Evolutionary conservation across 2,329 filamentous ascomycete species (phyloP).

Genomic region (Pseudocercospora fijiensis): DNA sequence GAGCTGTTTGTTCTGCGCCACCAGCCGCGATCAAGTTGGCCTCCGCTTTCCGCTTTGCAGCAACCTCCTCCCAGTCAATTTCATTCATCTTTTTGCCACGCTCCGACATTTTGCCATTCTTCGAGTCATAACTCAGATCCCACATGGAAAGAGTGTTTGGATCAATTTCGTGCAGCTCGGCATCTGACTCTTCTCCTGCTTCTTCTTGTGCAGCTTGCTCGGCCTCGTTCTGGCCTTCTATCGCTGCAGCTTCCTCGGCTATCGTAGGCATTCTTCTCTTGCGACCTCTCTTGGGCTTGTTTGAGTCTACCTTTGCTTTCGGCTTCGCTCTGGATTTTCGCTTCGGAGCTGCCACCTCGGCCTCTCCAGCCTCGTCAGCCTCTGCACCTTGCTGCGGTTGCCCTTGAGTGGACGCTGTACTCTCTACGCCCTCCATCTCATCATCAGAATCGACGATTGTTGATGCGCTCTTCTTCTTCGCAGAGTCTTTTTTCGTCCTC

Average conservation of each 20-base stretch:
- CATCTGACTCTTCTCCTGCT: slow-evolving; percentile 31
- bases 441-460: slow-evolving; percentile 26
- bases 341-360: background rate
- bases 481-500: slow-evolving; percentile 12
- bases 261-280: slow-evolving; percentile 16
- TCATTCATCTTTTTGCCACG: slow-evolving; percentile 70
- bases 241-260: slow-evolving; percentile 11
- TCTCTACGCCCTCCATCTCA: slow-evolving; percentile 16
- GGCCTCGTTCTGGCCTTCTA: slow-evolving; percentile 2
- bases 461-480: slow-evolving; percentile 19
- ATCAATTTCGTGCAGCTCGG: slow-evolving; percentile 56
- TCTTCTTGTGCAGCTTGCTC: slow-evolving; percentile 17
- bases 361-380: slow-evolving; percentile 7
- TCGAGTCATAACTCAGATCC: slow-evolving; percentile 64
- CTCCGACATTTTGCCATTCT: slow-evolving; percentile 67
- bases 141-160: slow-evolving; percentile 67
- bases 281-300: slow-evolving; percentile 19
- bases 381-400: slow-evolving; percentile 4
- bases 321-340: slow-evolving; percentile 16
- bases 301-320: slow-evolving; percentile 9
- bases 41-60: slow-evolving; percentile 40
- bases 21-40: slow-evolving; percentile 35
- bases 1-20: slow-evolving; percentile 9
- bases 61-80: slow-evolving; percentile 59
- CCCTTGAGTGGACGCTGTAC: background rate